A percentile compares a stretch with the other conserved stretches of the same genome.
phyloP scores from a whole-genome alignment of 2,329 filamentous ascomycete genomes.

The Alternaria ventricosa region DNA sequence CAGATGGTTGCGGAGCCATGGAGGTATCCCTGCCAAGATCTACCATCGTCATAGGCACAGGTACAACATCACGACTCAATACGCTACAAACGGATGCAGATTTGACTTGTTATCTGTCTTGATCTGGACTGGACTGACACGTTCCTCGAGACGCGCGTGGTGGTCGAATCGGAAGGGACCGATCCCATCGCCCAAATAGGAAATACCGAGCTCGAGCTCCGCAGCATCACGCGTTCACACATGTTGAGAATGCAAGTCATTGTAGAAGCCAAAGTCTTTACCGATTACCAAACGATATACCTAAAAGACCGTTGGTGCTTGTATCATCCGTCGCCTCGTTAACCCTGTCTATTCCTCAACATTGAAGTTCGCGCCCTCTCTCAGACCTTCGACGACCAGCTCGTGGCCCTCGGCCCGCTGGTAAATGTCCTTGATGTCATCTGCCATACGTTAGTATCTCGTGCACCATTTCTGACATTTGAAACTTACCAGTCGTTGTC shows the following conservation, averaged over 20 bases:
- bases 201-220: conserved; percentile 19
- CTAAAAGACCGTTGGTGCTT: conserved; percentile 21
- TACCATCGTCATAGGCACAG: conserved; percentile 4
- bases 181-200: conserved; percentile 8
- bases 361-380: conserved; percentile 77
- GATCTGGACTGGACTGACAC: not conserved
- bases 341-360: conserved; percentile 56
- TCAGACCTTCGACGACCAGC: conserved; percentile 84
- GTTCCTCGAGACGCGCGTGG: not conserved
- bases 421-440: conserved; percentile 96
- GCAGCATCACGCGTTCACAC: conserved; percentile 2
- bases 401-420: conserved; percentile 81
- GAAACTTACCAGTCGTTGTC: conserved; percentile 70
- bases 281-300: conserved; percentile 6
- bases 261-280: conserved; percentile 8
- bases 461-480: not conserved
- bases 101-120: not conserved
- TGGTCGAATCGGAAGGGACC: not conserved
- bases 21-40: conserved; percentile 27
- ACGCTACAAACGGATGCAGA: not conserved
- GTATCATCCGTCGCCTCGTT: conserved; percentile 1
- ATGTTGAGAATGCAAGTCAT: conserved; percentile 12
- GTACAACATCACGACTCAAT: not conserved
- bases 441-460: conserved; percentile 56
- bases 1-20: conserved; percentile 30